Evolutionary conservation across 345 rosid genomes (phyloP).

Genomic region (thale cress (Arabidopsis thaliana)): DNA sequence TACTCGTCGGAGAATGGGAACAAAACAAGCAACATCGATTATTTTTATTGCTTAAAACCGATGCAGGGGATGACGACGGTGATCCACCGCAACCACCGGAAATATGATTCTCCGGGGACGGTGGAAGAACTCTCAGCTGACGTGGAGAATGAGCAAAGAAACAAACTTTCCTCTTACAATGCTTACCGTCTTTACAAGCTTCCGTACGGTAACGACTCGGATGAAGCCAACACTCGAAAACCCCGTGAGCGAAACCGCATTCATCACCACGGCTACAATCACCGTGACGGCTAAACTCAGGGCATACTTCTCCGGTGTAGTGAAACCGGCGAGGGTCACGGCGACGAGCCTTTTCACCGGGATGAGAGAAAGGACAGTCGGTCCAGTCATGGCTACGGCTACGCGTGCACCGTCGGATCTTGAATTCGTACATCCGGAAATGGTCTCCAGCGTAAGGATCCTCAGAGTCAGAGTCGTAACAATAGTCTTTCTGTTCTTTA

Average conservation of each 20-base stretch:
- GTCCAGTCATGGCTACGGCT: conserved; percentile 99
- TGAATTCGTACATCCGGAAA: conserved; percentile 92
- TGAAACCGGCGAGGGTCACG: conserved; percentile 72
- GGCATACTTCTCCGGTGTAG: conserved; percentile 73
- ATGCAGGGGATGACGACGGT: conserved; percentile 12
- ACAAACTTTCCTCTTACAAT: conserved; percentile 71
- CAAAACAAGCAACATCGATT: conserved; percentile 62
- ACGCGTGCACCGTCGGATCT: conserved; percentile 85
- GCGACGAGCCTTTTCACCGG: conserved; percentile 87
- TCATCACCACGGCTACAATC: conserved; percentile 70
- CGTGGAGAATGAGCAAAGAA: conserved; percentile 76
- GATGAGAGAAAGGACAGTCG: conserved; percentile 91
- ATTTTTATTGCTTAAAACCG: conserved; percentile 26
- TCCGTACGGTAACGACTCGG: conserved; percentile 72
- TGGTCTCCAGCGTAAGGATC: conserved; percentile 81
- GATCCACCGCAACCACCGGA: conserved; percentile 18
- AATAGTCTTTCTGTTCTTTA: conserved; percentile 28
- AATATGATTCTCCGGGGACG: conserved; percentile 27
- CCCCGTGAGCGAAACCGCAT: conserved; percentile 74
- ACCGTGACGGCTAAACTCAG: conserved; percentile 66
- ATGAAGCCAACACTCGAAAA: conserved; percentile 84
- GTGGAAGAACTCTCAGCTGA: conserved; percentile 63
- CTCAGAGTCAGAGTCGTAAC: conserved; percentile 47
- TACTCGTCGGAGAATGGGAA: conserved; percentile 69
- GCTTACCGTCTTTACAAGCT: conserved; percentile 75